Conservation (phyloP, 768 basidiomycete genomes). For the Xerocomus potaroensis region DNA sequence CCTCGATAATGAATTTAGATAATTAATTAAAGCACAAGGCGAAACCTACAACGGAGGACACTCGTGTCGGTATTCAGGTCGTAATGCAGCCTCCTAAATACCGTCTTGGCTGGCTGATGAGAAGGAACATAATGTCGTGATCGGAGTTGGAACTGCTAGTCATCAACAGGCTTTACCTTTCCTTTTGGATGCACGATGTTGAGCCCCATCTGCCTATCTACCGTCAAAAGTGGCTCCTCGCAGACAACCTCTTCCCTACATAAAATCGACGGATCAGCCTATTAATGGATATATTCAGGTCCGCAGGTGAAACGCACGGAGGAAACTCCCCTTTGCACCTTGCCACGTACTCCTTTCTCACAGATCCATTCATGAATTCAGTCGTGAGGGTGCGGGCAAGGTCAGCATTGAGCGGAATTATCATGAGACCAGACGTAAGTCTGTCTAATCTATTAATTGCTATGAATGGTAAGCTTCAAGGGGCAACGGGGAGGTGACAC, state of each 20-base stretch:
- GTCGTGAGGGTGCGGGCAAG: conserved; percentile 67
- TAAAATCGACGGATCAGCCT: neutral
- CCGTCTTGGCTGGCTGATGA: conserved; percentile 75
- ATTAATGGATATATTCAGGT: neutral
- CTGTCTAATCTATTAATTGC: conserved; percentile 94
- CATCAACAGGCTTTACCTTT: conserved; percentile 50
- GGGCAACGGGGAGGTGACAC: neutral
- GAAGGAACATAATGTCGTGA: conserved; percentile 2
- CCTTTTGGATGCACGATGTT: conserved; percentile 96
- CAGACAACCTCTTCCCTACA: conserved; percentile 74
- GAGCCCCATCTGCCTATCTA: conserved; percentile 95
- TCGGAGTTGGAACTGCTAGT: neutral
- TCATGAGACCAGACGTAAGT: conserved; percentile 93
- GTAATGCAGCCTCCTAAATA: conserved; percentile 80
- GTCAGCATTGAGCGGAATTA: conserved; percentile 71
- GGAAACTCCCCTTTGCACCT: conserved; percentile 85
- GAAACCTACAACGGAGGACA: conserved; percentile 69
- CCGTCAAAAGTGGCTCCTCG: conserved; percentile 82
- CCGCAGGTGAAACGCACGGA: conserved; percentile 46
- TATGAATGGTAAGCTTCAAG: conserved; percentile 28
- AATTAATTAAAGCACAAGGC: neutral
- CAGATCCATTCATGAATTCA: conserved; percentile 78
- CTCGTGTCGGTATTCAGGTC: conserved; percentile 78
- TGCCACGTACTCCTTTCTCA: conserved; percentile 92
- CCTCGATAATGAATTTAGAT: conserved; percentile 41